phyloP scores from a whole-genome alignment of 192 early-diverging fungal species.

The Coemansia sp. region DNA sequence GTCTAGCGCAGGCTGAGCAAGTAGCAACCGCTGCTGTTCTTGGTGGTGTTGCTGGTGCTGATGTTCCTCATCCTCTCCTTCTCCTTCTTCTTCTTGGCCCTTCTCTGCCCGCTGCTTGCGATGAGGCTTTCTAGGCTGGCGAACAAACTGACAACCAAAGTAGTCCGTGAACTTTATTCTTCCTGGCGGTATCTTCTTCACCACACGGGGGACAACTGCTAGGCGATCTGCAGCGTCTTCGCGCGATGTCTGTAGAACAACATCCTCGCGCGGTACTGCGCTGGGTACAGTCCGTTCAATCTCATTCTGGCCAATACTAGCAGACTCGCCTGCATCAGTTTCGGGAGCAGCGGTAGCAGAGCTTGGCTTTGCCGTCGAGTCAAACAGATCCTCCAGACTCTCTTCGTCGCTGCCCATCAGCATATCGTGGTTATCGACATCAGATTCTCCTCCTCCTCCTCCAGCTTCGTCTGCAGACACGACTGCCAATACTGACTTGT shows the following conservation, averaged over 20 bases:
- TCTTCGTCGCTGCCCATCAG: slow-evolving; percentile 41
- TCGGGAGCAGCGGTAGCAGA: not conserved
- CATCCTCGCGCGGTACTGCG: not conserved
- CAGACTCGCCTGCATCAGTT: not conserved
- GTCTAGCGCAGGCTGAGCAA: slow-evolving; percentile 27
- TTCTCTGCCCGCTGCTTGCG: slow-evolving; percentile 9
- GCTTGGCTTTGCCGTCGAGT: slow-evolving; percentile 29
- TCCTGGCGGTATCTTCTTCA: slow-evolving; percentile 42
- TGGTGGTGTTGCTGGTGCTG: not conserved
- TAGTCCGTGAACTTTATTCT: slow-evolving; percentile 45
- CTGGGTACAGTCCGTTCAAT: not conserved
- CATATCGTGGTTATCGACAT: slow-evolving; percentile 15
- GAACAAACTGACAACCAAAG: slow-evolving; percentile 43
- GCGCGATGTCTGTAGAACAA: not conserved
- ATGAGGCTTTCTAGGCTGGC: slow-evolving; percentile 34
- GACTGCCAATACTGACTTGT: slow-evolving; percentile 10
- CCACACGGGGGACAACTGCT: slow-evolving; percentile 20
- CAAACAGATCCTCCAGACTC: slow-evolving; percentile 53
- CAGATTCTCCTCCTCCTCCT: not conserved
- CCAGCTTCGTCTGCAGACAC: slow-evolving; percentile 1
- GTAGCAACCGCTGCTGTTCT: not conserved
- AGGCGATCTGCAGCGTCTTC: not conserved
- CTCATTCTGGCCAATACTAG: not conserved
- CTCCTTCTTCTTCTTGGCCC: not conserved
- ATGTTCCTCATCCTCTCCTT: not conserved